A percentile compares a stretch with the other conserved stretches of the same genome.
phyloP scores from a whole-genome alignment of 306 rosid species.

The Begonia peltatifolia region DNA sequence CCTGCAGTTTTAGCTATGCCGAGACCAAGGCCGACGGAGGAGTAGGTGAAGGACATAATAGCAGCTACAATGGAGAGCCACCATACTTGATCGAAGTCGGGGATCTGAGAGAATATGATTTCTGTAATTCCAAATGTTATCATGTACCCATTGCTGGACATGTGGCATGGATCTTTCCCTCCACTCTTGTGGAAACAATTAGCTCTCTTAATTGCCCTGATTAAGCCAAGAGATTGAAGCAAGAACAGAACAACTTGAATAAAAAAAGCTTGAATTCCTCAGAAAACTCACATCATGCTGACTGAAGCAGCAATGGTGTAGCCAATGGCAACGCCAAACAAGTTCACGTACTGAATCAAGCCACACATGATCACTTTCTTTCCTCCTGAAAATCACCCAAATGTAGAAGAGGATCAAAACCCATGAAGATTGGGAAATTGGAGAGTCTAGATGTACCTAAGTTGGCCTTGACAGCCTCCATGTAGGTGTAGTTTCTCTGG shows the following conservation, averaged over 20 bases:
- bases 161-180: slow-evolving; percentile 44
- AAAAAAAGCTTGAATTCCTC: too few species aligned
- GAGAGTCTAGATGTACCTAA: neutral
- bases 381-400: slow-evolving; percentile 6
- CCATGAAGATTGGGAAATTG: too few species aligned
- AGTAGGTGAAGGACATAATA: slow-evolving; percentile 24
- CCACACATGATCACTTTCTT: slow-evolving; percentile 8
- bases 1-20: slow-evolving; percentile 12
- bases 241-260: neutral
- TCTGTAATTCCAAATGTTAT: slow-evolving; percentile 55
- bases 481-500: slow-evolving; percentile 8
- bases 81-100: slow-evolving; percentile 21
- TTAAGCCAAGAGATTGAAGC: neutral
- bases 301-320: slow-evolving; percentile 17
- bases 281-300: slow-evolving; percentile 18
- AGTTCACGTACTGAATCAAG: slow-evolving; percentile 8
- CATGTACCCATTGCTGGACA: slow-evolving; percentile 40
- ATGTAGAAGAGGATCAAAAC: neutral
- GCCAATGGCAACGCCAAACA: slow-evolving; percentile 13
- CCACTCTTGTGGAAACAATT: slow-evolving; percentile 75
- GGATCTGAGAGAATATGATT: slow-evolving; percentile 58
- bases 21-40: slow-evolving; percentile 20
- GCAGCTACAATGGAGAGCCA: slow-evolving; percentile 31
- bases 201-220: slow-evolving; percentile 59
- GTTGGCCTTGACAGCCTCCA: slow-evolving; percentile 2